Conservation (phyloP, 2,329 filamentous ascomycete genomes). For the Cytospora chrysosperma region DNA sequence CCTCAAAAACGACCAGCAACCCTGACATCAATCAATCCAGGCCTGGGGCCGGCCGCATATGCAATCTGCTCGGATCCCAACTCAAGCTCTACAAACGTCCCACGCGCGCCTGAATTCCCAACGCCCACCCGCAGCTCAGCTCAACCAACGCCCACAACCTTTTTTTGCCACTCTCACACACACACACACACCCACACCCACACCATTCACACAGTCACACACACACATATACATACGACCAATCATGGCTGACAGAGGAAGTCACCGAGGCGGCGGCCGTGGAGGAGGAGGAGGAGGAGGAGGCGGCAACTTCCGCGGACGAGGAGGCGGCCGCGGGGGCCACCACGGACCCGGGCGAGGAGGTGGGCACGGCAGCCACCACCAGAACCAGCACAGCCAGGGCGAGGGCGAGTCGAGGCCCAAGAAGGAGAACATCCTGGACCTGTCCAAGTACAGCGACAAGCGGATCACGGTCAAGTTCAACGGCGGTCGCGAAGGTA, state of each 20-base stretch:
- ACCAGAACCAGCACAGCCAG: constrained; percentile 35
- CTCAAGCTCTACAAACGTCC: not conserved
- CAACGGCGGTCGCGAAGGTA: constrained; percentile 89
- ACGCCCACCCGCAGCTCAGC: not conserved
- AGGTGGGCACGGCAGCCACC: constrained; percentile 40
- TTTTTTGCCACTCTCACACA: not conserved
- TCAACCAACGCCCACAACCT: not conserved
- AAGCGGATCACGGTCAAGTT: constrained; percentile 96
- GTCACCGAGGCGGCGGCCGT: constrained; percentile 48
- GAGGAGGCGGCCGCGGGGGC: constrained; percentile 46
- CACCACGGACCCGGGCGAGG: constrained; percentile 46
- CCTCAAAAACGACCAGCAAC: not conserved
- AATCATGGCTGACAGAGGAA: constrained; percentile 52
- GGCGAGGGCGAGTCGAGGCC: constrained; percentile 71
- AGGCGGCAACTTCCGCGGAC: constrained; percentile 40
- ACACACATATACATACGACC: constrained; percentile 20
- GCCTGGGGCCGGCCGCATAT: not conserved
- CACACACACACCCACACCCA: not conserved
- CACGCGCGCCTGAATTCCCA: not conserved
- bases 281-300: constrained; percentile 41
- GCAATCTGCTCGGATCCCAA: not conserved
- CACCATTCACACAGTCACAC: constrained; percentile 12
- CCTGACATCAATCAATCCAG: not conserved
- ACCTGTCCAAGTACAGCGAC: constrained; percentile 94
- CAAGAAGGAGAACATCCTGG: constrained; percentile 98